Evolutionary conservation across 2,329 filamentous ascomycete species (phyloP).

Genomic region (Sclerotinia trifoliorum): DNA sequence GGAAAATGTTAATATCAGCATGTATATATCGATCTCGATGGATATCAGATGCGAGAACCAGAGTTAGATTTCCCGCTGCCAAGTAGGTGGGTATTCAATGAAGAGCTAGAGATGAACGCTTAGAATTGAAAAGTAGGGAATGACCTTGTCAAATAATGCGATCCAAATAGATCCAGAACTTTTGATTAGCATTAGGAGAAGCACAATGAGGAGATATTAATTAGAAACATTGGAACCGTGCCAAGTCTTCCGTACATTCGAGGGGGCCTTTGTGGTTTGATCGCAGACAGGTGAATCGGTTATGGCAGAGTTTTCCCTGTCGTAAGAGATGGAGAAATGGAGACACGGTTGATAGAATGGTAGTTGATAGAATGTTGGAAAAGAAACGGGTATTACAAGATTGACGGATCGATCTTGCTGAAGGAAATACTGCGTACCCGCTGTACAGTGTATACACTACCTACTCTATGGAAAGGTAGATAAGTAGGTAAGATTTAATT

Average conservation of each 20-base stretch:
- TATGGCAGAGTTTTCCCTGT: slow-evolving; percentile 9
- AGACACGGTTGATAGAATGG: neutral
- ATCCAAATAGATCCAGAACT: neutral
- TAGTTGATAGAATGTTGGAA: neutral
- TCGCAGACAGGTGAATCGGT: neutral
- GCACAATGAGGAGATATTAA: slow-evolving; percentile 11
- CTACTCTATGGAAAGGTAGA: too few species aligned
- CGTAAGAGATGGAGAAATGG: neutral
- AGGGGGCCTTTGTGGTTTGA: neutral
- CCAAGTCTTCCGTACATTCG: neutral
- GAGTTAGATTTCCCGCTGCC: neutral
- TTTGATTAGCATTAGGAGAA: neutral
- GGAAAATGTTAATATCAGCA: neutral
- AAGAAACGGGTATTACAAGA: slow-evolving; percentile 4
- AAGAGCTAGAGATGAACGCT: neutral
- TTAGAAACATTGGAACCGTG: slow-evolving; percentile 2
- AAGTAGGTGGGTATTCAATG: neutral
- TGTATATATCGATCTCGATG: neutral
- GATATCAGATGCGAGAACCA: neutral
- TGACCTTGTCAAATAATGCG: neutral
- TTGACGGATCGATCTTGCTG: neutral
- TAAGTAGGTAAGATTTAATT: neutral
- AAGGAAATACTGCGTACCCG: neutral
- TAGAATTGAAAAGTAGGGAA: neutral
- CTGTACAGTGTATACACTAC: too few species aligned